Base-by-base conservation (phyloP, 176 grass and related monocot genomes). In the Oryza punctata region DNA sequence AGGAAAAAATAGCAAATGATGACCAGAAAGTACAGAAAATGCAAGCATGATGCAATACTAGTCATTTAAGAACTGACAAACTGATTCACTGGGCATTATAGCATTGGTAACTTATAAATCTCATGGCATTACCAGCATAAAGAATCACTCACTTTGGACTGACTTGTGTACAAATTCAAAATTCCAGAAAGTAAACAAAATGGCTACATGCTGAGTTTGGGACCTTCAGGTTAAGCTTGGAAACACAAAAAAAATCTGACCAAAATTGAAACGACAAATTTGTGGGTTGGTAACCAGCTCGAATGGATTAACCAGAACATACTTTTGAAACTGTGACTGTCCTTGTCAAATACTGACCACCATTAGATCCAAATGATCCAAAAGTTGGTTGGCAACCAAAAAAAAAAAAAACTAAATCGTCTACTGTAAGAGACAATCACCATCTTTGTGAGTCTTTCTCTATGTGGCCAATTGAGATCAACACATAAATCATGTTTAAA, bases 361-460 rank as follows among this genome's bases (percentile, higher is more conserved):
- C 26, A 21, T 65, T 13, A 86, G 67, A 90, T 27, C 41, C 21
- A 52, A 63, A 76, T 50, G 12, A 14, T 52, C 57, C 54, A 61
- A 26, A 78, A 73, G 46, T 38, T 59, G n/a, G n/a, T 47, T 68
- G 29, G 47, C 67, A 67, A n/a, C 46, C 35, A 40, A 63, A 76
- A 63, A 68, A 72, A 40, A 63, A 76, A 63, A 68, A 72, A 60
- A 26, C 26, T 3, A 66, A 8, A 40, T 24, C 45, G 0, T 38
- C 65, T 66, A 23, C 19, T 35, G 21, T 16, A 44, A 37, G 61
- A 72, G 47, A 45, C 2, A 59, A n/a, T 6, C 10, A 61, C 33
- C 63, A 63, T 63, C 8, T 57, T 46, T 65, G 11, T 5, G 2
- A 61, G 78, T 86, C 59, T 89, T 80, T 76, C 50, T 35, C 77